Conservation (phyloP, 306 rosid genomes). For the Sicyos baderoa region DNA sequence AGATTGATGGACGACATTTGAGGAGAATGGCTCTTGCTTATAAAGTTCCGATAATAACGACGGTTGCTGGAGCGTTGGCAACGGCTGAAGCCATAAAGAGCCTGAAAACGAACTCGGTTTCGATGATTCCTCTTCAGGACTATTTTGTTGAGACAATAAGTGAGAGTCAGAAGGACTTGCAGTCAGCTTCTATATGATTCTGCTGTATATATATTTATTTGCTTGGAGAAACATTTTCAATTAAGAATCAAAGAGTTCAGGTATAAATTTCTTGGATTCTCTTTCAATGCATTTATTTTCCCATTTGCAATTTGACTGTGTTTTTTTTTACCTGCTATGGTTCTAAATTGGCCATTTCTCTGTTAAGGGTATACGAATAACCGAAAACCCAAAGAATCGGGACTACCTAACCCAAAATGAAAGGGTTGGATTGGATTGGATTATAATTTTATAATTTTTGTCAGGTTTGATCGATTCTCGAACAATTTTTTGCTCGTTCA, state of each 20-base stretch:
- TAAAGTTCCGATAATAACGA: slow-evolving; percentile 88
- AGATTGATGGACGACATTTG: slow-evolving; percentile 77
- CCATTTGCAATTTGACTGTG: not conserved
- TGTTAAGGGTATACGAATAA: too few relatives aligned
- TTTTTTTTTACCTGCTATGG: too few relatives aligned
- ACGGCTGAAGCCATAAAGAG: slow-evolving; percentile 88
- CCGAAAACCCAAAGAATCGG: too few relatives aligned
- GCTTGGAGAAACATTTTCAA: slow-evolving; percentile 4
- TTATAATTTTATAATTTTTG: too few relatives aligned
- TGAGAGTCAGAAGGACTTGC: slow-evolving; percentile 31
- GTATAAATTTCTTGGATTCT: not conserved
- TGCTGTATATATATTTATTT: not conserved
- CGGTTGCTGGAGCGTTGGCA: slow-evolving; percentile 87
- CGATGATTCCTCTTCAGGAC: slow-evolving; percentile 96
- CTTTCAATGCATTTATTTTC: not conserved
- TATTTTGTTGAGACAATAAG: slow-evolving; percentile 35
- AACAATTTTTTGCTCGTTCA: too few relatives aligned
- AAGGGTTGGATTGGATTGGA: too few relatives aligned
- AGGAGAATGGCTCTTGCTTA: slow-evolving; percentile 82
- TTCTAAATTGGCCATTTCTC: too few relatives aligned
- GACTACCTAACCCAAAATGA: too few relatives aligned
- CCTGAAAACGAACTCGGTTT: slow-evolving; percentile 49
- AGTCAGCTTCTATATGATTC: slow-evolving; percentile 26
- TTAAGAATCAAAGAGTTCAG: not conserved
- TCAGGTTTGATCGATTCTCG: too few relatives aligned